Percentiles rank a stretch among this genome's conserved stretches.
These are phyloP conservation scores for Mychonastes homosphaera DNA, from an alignment of 139 green algal genomes.

Conservation along the genomic window DNA sequence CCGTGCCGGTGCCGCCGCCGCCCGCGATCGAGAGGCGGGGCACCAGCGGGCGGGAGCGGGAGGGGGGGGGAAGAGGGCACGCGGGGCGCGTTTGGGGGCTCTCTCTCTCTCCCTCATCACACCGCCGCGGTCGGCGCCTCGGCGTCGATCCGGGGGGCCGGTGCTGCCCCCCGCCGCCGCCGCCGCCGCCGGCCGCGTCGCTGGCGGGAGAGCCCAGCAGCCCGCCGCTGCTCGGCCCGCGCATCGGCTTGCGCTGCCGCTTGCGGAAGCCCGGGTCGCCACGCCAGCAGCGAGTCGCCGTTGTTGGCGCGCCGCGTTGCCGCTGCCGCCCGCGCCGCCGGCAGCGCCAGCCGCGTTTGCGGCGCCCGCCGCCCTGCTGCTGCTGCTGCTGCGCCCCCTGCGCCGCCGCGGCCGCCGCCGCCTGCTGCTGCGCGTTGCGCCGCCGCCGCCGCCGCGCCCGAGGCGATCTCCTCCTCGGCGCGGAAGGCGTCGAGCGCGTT, in stretches of 20 bases:
- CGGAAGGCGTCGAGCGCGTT: constrained; percentile 62
- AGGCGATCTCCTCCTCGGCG: constrained; percentile 35
- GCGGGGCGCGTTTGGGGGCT: too few relatives aligned
- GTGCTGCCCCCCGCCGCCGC: background rate
- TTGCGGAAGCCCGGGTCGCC: constrained; percentile 10
- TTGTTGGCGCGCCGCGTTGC: too few relatives aligned
- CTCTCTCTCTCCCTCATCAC: background rate
- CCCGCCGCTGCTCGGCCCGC: constrained; percentile 17
- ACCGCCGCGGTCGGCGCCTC: background rate
- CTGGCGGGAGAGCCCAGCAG: constrained; percentile 1
- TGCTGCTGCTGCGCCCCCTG: too few relatives aligned
- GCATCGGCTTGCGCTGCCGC: constrained; percentile 18
- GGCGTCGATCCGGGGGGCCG: background rate
- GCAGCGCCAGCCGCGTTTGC: too few relatives aligned
- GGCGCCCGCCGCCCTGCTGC: too few relatives aligned
- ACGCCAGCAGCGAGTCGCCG: too few relatives aligned
- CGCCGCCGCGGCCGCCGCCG: too few relatives aligned
- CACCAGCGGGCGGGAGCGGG: too few relatives aligned
- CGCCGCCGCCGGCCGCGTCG: background rate
- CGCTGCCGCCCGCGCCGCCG: constrained; percentile 3
- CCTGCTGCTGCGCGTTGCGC: too few relatives aligned
- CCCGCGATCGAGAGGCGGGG: background rate
- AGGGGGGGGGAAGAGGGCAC: too few relatives aligned
- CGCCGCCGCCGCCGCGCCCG: constrained; percentile 14
- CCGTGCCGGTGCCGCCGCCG: background rate